Percentiles rank a stretch among this genome's conserved stretches.
phyloP scores from a whole-genome alignment of 2,329 filamentous ascomycete genomes.

The Aurifilum marmelostoma region DNA sequence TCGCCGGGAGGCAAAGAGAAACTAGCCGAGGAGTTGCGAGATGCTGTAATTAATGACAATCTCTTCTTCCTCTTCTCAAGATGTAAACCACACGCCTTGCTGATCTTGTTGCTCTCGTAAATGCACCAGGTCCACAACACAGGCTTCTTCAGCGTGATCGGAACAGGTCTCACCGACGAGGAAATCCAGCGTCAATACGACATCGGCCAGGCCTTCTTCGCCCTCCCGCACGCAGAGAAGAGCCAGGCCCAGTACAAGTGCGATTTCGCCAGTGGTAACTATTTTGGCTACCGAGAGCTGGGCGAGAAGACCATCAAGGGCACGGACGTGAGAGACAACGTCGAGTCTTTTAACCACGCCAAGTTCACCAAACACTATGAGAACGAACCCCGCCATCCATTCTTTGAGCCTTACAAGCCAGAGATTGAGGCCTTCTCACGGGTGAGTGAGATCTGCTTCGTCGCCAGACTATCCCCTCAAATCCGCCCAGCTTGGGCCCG shows the following conservation, averaged over 20 bases:
- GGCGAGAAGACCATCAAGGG: constrained; percentile 40
- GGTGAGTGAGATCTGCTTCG: too few species aligned
- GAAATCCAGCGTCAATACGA: constrained; percentile 58
- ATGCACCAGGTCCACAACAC: constrained; percentile 34
- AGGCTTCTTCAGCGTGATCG: constrained; percentile 59
- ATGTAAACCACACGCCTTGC: not conserved
- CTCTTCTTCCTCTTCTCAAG: not conserved
- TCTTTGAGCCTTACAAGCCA: constrained; percentile 42
- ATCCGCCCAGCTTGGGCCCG: too few species aligned
- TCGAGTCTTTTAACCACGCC: constrained; percentile 58
- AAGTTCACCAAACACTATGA: constrained; percentile 50
- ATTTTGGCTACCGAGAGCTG: constrained; percentile 43
- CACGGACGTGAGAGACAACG: constrained; percentile 47
- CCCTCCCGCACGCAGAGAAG: constrained; percentile 50
- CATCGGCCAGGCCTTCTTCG: constrained; percentile 56
- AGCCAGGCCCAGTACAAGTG: constrained; percentile 51
- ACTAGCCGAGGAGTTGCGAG: constrained; percentile 54
- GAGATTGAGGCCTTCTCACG: constrained; percentile 56
- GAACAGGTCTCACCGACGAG: constrained; percentile 56
- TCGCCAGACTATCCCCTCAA: too few species aligned
- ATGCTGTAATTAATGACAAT: constrained; percentile 43
- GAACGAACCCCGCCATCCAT: constrained; percentile 42
- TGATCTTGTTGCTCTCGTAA: not conserved
- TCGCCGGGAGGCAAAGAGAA: constrained; percentile 53
- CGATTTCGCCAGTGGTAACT: constrained; percentile 49